phyloP scores from a whole-genome alignment of 2,329 filamentous ascomycete species.

The Endocalyx cinctus region DNA sequence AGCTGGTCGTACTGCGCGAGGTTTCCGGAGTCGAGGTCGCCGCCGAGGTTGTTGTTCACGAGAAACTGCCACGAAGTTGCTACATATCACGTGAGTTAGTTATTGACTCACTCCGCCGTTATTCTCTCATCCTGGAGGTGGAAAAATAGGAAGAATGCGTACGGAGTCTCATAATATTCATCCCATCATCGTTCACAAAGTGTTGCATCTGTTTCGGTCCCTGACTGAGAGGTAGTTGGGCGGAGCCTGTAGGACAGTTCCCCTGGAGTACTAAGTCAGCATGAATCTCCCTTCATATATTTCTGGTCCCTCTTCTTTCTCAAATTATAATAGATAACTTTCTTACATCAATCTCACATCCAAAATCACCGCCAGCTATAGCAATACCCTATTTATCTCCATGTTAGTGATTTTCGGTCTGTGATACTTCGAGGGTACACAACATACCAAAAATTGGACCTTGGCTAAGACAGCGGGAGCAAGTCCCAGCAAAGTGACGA shows the following conservation, averaged over 20 bases:
- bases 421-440: background rate
- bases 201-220: conserved; percentile 51
- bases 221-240: conserved; percentile 31
- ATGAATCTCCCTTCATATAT: background rate
- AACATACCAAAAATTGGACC: conserved; percentile 24
- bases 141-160: conserved; percentile 13
- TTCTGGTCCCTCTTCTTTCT: too few relatives aligned
- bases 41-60: conserved; percentile 47
- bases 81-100: conserved; percentile 12
- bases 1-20: conserved; percentile 49
- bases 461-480: conserved; percentile 18
- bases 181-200: conserved; percentile 46
- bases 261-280: conserved; percentile 24
- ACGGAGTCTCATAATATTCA: conserved; percentile 54
- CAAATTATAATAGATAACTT: too few relatives aligned
- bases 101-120: conserved; percentile 52
- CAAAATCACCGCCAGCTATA: conserved; percentile 45
- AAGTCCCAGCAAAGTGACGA: conserved; percentile 16
- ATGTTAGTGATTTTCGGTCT: conserved; percentile 4
- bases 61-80: conserved; percentile 57
- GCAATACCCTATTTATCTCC: conserved; percentile 32
- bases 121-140: conserved; percentile 47
- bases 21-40: conserved; percentile 42
- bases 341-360: conserved; percentile 40
- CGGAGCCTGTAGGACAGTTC: conserved; percentile 30